These are phyloP conservation scores for Daedalea quercina DNA, from an alignment of 768 basidiomycete genomes.

Conservation along the genomic window DNA sequence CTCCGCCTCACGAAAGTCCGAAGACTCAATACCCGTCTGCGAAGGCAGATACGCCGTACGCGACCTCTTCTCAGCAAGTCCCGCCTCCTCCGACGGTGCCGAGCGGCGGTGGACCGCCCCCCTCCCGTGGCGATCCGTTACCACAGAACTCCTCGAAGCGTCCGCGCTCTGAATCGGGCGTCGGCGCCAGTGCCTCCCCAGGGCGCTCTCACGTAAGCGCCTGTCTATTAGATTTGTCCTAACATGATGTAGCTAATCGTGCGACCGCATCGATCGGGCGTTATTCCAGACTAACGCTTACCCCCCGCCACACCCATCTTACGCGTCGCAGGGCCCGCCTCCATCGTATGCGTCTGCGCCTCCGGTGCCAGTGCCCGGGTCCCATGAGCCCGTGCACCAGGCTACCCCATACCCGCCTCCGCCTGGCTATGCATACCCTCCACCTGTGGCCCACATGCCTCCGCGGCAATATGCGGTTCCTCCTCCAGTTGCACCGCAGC, in stretches of 20 bases:
- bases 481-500: slow-evolving; percentile 17
- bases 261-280: slow-evolving; percentile 10
- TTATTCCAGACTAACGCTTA: slow-evolving; percentile 18
- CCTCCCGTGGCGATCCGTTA: slow-evolving; percentile 16
- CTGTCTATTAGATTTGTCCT: slow-evolving; percentile 13
- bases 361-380: slow-evolving; percentile 24
- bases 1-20: slow-evolving; percentile 16
- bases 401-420: slow-evolving; percentile 26
- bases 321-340: slow-evolving; percentile 35
- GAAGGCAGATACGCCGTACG: slow-evolving; percentile 46
- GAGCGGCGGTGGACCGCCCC: slow-evolving; percentile 9
- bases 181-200: slow-evolving; percentile 37
- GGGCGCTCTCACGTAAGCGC: slow-evolving; percentile 45
- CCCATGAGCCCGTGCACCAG: slow-evolving; percentile 38
- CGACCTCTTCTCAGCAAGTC: slow-evolving; percentile 36
- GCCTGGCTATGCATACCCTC: slow-evolving; percentile 20
- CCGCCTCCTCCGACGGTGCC: slow-evolving; percentile 12
- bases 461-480: slow-evolving; percentile 15
- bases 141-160: slow-evolving; percentile 37
- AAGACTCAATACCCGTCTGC: slow-evolving; percentile 24
- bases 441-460: slow-evolving; percentile 14
- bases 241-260: slow-evolving; percentile 14
- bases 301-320: slow-evolving; percentile 25
- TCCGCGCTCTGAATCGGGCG: slow-evolving; percentile 25
- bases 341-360: slow-evolving; percentile 30